These are phyloP conservation scores for Nemania sp. DNA, from an alignment of 2,329 filamentous ascomycete species.

Conservation along the genomic window DNA sequence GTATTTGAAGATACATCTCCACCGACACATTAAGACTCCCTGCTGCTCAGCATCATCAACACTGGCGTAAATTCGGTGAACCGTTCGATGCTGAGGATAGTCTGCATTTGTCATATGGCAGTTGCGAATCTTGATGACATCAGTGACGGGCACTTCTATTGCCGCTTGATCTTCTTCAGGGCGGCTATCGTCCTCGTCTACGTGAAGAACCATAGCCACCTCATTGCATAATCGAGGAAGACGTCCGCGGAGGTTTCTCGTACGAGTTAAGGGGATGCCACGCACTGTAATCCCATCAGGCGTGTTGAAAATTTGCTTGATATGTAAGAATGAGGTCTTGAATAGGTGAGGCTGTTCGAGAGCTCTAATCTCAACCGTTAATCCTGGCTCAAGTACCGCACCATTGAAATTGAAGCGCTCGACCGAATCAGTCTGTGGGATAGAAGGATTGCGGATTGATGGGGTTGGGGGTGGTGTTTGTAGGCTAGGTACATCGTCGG, in stretches of 20 bases:
- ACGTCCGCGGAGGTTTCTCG: conserved; percentile 34
- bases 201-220: conserved; percentile 34
- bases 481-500: conserved; percentile 1
- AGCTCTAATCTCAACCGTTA: conserved; percentile 28
- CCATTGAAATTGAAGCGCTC: conserved; percentile 21
- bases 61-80: conserved; percentile 18
- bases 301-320: conserved; percentile 30
- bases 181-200: conserved; percentile 34
- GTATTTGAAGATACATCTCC: conserved; percentile 39
- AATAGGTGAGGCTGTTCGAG: conserved; percentile 11
- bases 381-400: conserved; percentile 24
- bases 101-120: conserved; percentile 41
- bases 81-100: conserved; percentile 34
- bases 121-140: conserved; percentile 30
- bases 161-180: conserved; percentile 32
- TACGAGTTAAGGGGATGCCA: conserved; percentile 37
- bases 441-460: conserved; percentile 19
- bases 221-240: conserved; percentile 38
- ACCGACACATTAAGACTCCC: conserved; percentile 42
- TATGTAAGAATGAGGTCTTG: conserved; percentile 32
- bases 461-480: background rate
- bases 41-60: conserved; percentile 36
- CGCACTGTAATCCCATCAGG: conserved; percentile 29
- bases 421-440: background rate
- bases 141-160: conserved; percentile 34